Evolutionary conservation across 1,139 yeast genomes (phyloP).

Genomic region (Scheffersomyces illinoinensis): DNA sequence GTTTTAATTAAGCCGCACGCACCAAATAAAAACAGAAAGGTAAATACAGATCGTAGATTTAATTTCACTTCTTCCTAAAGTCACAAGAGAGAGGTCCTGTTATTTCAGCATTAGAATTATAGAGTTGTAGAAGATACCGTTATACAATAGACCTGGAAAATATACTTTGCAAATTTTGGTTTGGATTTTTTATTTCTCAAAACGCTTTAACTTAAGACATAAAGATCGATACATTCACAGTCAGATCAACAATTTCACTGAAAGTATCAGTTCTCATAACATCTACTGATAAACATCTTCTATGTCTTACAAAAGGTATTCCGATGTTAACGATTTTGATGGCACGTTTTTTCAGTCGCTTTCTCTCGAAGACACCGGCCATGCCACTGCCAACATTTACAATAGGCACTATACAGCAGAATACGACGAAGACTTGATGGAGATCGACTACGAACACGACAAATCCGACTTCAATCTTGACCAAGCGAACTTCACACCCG

Average conservation of each 20-base stretch:
- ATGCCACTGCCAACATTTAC: not conserved
- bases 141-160: not conserved
- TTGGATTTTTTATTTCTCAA: not conserved
- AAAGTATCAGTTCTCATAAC: no score
- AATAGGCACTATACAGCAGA: constrained; percentile 1
- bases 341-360: constrained; percentile 27
- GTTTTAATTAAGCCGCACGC: not conserved
- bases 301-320: not conserved
- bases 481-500: constrained; percentile 1
- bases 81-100: not conserved
- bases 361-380: constrained; percentile 22
- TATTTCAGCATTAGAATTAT: no score
- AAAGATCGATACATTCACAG: no score
- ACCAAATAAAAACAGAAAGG: not conserved
- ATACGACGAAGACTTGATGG: constrained; percentile 15
- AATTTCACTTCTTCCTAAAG: not conserved
- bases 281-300: not conserved
- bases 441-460: constrained; percentile 12
- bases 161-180: not conserved
- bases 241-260: no score
- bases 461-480: not conserved
- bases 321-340: constrained; percentile 19
- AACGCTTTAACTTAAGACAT: no score
- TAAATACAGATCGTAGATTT: not conserved
- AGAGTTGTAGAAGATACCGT: not conserved